Conservation (phyloP, 2,329 filamentous ascomycete genomes). For the Monosporascus sp. region DNA sequence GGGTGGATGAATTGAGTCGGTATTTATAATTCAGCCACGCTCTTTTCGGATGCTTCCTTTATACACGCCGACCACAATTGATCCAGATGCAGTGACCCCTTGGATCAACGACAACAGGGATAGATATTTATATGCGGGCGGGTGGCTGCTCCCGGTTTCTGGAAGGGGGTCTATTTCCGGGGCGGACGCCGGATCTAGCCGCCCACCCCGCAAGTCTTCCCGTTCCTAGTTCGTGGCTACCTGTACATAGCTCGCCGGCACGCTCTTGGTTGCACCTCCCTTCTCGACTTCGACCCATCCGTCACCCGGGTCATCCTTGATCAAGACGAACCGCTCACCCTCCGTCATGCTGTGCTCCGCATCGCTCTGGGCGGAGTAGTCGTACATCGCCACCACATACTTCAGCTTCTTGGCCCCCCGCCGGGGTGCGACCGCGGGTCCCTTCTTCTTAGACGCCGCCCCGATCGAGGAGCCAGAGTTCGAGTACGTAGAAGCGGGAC, state of each 20-base stretch:
- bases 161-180: too few species aligned
- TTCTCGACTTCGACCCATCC: conserved; percentile 97
- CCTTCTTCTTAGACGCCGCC: conserved; percentile 67
- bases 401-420: conserved; percentile 89
- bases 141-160: too few species aligned
- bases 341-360: conserved; percentile 86
- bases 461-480: conserved; percentile 66
- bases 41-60: too few species aligned
- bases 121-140: too few species aligned
- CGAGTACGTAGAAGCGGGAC: conserved; percentile 72
- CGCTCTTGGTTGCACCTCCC: conserved; percentile 78
- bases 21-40: too few species aligned
- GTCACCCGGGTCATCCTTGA: conserved; percentile 83
- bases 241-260: conserved; percentile 90
- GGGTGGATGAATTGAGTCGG: too few species aligned
- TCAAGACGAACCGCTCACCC: conserved; percentile 85
- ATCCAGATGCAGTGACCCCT: too few species aligned
- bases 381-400: conserved; percentile 90
- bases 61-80: too few species aligned
- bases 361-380: conserved; percentile 81
- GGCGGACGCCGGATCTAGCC: too few species aligned
- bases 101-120: too few species aligned
- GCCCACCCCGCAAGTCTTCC: too few species aligned
- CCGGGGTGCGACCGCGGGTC: conserved; percentile 83
- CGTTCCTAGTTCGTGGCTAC: conserved; percentile 30